Base-by-base conservation (phyloP, 768 basidiomycete species). In the Mrakia hoshinonis region DNA sequence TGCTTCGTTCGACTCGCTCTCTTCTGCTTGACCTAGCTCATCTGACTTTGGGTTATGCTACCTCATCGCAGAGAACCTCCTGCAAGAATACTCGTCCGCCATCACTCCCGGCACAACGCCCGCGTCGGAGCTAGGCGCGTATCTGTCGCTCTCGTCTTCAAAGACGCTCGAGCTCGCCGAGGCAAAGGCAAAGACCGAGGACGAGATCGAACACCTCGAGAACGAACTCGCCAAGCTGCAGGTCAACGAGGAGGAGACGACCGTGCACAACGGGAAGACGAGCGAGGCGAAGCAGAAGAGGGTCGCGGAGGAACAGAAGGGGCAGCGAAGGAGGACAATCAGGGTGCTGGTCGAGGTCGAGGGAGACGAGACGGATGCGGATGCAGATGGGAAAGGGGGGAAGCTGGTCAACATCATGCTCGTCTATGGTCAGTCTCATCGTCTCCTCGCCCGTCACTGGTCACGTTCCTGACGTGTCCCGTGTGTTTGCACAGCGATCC, bases 401-500 rank as follows among this genome's bases (percentile, higher is more conserved):
- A 61, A 61, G 36, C 31, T 43, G 43, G 58, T 61, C 9, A 36
- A 39, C 11, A 15, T 61, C 58, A 36, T 36, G 5, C 34, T 61
- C 31, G 36, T 61, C 31, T 61, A 61, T 36, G 34, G 58, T 61
- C 10, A 31, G 55, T 36, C n/a, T n/a, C n/a, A n/a, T n/a, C n/a
- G n/a, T n/a, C n/a, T n/a, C 22, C 7, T 61, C 26, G n/a, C 29
- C 26, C 54, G 26, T 24, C n/a, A n/a, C n/a, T n/a, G n/a, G n/a
- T n/a, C n/a, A n/a, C n/a, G n/a, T n/a, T n/a, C n/a, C n/a, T n/a
- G n/a, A n/a, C n/a, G n/a, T n/a, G n/a, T 22, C 4, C 20, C 58
- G 4, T 47, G 31, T 24, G 38, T 52, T 26, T 54, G 36, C 26
- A 61, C 43, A 43, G 87, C 85, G 63, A 86, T 87, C 22, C 79